Percentiles rank a stretch among this genome's conserved stretches.
Conservation (phyloP, 1,139 yeast genomes). For the Blastobotrys illinoisensis region DNA sequence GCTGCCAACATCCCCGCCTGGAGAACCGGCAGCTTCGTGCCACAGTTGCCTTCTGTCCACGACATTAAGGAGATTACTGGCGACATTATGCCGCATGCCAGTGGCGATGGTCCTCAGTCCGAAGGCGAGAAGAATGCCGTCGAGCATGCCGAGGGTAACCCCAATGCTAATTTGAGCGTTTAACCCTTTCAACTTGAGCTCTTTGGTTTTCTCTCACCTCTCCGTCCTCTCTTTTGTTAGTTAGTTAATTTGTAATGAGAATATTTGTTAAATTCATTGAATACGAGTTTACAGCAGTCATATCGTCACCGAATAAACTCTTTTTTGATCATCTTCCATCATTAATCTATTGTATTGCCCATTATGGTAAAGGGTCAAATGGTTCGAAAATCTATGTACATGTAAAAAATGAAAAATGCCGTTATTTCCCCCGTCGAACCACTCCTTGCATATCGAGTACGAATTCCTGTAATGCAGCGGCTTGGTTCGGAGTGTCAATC, state of each 20-base stretch:
- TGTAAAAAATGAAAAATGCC: not conserved
- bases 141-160: not conserved
- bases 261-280: not conserved
- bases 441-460: conserved; percentile 13
- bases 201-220: too few species aligned
- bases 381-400: too few species aligned
- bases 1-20: conserved; percentile 49
- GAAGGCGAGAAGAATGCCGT: not conserved
- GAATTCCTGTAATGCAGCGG: conserved; percentile 13
- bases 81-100: not conserved
- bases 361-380: too few species aligned
- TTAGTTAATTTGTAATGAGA: not conserved
- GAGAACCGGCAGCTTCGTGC: conserved; percentile 38
- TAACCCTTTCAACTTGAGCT: too few species aligned
- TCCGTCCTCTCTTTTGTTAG: not conserved
- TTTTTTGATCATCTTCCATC: too few species aligned
- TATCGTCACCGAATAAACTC: too few species aligned
- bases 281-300: too few species aligned
- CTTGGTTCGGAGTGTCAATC: conserved; percentile 2
- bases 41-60: conserved; percentile 22
- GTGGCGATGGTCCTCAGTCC: not conserved
- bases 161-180: not conserved
- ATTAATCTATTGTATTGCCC: too few species aligned
- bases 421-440: conserved; percentile 2
- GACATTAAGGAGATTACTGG: conserved; percentile 20